Percentiles rank a stretch among this genome's conserved stretches.
phyloP scores from a whole-genome alignment of 2,329 filamentous ascomycete species.

The Coniochaeta sp. region DNA sequence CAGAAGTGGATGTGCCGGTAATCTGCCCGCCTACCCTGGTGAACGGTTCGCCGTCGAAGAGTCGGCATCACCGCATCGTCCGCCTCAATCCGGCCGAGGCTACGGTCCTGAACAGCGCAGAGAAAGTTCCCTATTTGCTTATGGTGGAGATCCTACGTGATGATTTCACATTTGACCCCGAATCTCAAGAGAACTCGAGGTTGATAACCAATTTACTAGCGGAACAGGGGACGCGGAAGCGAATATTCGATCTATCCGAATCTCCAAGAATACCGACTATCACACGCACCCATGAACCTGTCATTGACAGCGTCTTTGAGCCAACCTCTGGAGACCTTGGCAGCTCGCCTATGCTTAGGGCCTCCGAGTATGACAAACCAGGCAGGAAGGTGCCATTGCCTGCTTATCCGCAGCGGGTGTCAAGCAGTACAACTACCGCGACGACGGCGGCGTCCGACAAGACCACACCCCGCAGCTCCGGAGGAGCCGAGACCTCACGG shows the following conservation, averaged over 20 bases:
- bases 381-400: slow-evolving; percentile 18
- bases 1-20: slow-evolving; percentile 76
- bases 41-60: slow-evolving; percentile 65
- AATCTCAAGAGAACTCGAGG: slow-evolving; percentile 63
- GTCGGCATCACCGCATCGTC: slow-evolving; percentile 75
- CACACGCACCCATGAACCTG: slow-evolving; percentile 31
- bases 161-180: slow-evolving; percentile 76
- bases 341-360: slow-evolving; percentile 61
- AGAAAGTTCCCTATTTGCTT: slow-evolving; percentile 76
- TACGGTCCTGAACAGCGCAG: slow-evolving; percentile 78
- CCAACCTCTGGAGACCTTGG: slow-evolving; percentile 72
- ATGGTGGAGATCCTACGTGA: slow-evolving; percentile 79
- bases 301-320: slow-evolving; percentile 71
- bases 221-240: slow-evolving; percentile 48
- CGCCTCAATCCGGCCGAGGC: slow-evolving; percentile 77
- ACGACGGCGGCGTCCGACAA: slow-evolving; percentile 49
- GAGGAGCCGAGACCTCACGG: slow-evolving; percentile 55
- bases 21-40: slow-evolving; percentile 71
- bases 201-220: slow-evolving; percentile 51
- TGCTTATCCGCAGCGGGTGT: slow-evolving; percentile 42
- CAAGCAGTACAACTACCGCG: slow-evolving; percentile 53
- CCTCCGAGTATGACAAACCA: slow-evolving; percentile 37
- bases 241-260: slow-evolving; percentile 64
- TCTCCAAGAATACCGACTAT: slow-evolving; percentile 43
- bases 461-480: slow-evolving; percentile 59